Evolutionary conservation across 768 basidiomycete species (phyloP), one percentile per base, ranked within the genome.

Genomic region (Candolleomyces efflorescens): DNA sequence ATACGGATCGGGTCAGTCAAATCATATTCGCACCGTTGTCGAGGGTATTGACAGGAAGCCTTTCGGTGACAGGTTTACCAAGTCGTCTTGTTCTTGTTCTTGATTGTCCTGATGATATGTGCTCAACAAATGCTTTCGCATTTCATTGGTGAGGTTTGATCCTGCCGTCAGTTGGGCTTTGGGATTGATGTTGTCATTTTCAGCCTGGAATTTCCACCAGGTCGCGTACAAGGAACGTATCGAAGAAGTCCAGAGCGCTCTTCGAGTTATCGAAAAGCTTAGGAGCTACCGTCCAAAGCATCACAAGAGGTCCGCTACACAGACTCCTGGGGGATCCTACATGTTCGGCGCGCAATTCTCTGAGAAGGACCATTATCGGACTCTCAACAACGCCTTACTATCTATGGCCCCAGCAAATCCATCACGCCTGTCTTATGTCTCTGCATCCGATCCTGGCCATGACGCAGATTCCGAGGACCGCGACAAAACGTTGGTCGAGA

Each of bases 171-270:
- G 12, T 23, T 12, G n/a, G 41, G 38, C 46, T 27, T 6, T 36
- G 58, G 26, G 5, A n/a, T 18, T n/a, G 39, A 18, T 17, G 32
- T 11, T 13, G 20, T 60, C 41, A n/a, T 13, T 51, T 22, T 3
- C 38, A 78, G 89, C 90, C 0, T 87, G 89, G 63, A 77, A 80
- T 18, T 92, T 92, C 70, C 89, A 92, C 67, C 82, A 78, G n/a
- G 85, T 82, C 3, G 90, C 90, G 10, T 92, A 84, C 67, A 79
- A 78, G 62, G 90, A 92, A 36, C 87, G 90, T 50, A 72, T 90
- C 4, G 78, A 82, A 10, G 71, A 74, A n/a, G 78, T 90, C 5
- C 71, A 75, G 56, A 69, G 75, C 41, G 75, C 84, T 1, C 75
- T 90, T 3, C 67, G 67, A 3, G 82, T 83, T 43, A 80, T 92